Conservation (phyloP, 176 grass and related monocot genomes). For the Pontederia paniculata region DNA sequence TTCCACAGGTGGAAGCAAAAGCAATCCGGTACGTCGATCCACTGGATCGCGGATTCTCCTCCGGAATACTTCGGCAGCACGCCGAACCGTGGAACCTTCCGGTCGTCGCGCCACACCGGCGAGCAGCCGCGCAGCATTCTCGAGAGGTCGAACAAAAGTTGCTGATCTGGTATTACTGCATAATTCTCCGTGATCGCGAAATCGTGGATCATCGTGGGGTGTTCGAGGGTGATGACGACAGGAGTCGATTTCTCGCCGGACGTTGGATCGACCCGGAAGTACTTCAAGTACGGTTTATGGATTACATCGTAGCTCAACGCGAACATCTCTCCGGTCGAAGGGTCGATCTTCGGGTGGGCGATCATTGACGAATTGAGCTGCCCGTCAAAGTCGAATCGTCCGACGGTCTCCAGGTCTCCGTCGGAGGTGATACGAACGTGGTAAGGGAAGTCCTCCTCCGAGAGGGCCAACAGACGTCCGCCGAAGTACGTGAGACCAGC, state of each 20-base stretch:
- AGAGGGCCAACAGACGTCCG: slow-evolving; percentile 12
- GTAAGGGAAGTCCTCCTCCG: slow-evolving; percentile 20
- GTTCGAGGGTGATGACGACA: slow-evolving; percentile 1
- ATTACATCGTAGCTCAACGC: slow-evolving; percentile 17
- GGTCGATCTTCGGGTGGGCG: slow-evolving; percentile 19
- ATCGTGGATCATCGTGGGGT: slow-evolving; percentile 21
- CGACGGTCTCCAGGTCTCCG: slow-evolving; percentile 16
- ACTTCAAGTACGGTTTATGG: slow-evolving; percentile 13
- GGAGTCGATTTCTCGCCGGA: neutral
- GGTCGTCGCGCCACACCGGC: neutral
- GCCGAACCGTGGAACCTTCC: slow-evolving; percentile 5
- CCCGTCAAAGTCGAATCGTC: neutral
- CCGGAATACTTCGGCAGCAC: neutral
- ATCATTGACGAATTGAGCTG: slow-evolving; percentile 1
- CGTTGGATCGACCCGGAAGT: neutral
- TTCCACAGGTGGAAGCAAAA: slow-evolving; percentile 26
- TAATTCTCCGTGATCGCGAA: slow-evolving; percentile 23
- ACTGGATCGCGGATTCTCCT: neutral
- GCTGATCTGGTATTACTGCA: slow-evolving; percentile 15
- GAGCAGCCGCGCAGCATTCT: slow-evolving; percentile 11
- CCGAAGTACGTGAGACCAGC: slow-evolving; percentile 10
- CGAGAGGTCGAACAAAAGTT: slow-evolving; percentile 10
- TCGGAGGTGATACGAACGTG: slow-evolving; percentile 4
- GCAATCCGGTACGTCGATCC: slow-evolving; percentile 18
- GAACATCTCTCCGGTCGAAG: slow-evolving; percentile 11